Percentiles rank a stretch among this genome's conserved stretches.
These are phyloP conservation scores for Amylocarpus encephaloides DNA, from an alignment of 2,329 filamentous ascomycete genomes.

Conservation along the genomic window DNA sequence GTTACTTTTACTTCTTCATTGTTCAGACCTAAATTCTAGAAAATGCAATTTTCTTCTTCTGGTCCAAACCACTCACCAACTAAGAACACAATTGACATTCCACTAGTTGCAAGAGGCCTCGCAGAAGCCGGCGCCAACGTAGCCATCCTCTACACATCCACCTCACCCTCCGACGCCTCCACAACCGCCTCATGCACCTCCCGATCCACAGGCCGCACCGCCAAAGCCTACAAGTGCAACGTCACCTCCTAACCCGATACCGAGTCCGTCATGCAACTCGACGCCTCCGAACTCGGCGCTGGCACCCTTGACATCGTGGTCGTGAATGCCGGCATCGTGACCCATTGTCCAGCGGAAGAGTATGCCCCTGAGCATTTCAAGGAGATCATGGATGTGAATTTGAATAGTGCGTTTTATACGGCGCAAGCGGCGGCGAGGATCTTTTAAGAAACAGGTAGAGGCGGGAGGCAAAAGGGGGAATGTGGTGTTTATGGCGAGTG, in stretches of 20 bases:
- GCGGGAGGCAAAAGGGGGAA: conserved; percentile 24
- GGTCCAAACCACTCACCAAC: too few relatives aligned
- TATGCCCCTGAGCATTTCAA: conserved; percentile 36
- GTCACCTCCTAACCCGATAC: conserved; percentile 21
- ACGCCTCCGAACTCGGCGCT: conserved; percentile 22
- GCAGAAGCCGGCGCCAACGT: conserved; percentile 40
- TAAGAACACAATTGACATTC: too few relatives aligned
- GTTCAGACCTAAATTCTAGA: too few relatives aligned
- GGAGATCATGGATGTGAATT: conserved; percentile 33
- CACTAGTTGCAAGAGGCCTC: conserved; percentile 34
- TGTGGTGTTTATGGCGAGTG: conserved; percentile 38
- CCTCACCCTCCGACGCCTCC: conserved; percentile 1
- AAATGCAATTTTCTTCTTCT: too few relatives aligned
- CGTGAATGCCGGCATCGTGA: conserved; percentile 36
- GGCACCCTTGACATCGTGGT: conserved; percentile 36
- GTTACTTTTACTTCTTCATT: too few relatives aligned
- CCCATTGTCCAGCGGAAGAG: conserved; percentile 34
- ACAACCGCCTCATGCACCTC: neutral
- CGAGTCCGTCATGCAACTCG: neutral
- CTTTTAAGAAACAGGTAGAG: conserved; percentile 31
- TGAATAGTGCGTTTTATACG: conserved; percentile 37
- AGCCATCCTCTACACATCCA: conserved; percentile 30
- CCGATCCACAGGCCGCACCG: conserved; percentile 11
- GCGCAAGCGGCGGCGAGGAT: conserved; percentile 37
- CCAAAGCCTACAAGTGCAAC: conserved; percentile 35